Conservation (phyloP, 2,329 filamentous ascomycete species). For the Ophiocordyceps camponoti-floridani region DNA sequence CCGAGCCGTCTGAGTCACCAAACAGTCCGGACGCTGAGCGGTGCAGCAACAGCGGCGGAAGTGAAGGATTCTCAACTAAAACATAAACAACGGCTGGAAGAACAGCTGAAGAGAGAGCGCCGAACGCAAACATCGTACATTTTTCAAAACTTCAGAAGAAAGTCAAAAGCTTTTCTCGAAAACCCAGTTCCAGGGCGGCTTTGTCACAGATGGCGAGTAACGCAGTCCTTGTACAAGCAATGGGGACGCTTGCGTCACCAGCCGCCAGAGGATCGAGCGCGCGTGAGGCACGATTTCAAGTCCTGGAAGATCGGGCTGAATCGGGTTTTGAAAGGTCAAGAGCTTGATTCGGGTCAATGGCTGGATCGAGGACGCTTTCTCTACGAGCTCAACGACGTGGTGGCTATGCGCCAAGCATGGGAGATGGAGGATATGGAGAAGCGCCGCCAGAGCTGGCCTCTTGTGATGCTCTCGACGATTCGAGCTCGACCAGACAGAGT, state of each 20-base stretch:
- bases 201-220: neutral
- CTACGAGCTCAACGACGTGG: neutral
- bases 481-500: constrained; percentile 13
- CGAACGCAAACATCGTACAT: neutral
- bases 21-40: neutral
- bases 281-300: constrained; percentile 8
- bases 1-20: neutral
- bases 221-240: constrained; percentile 7
- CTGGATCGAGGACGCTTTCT: neutral
- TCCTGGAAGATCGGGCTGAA: constrained; percentile 12
- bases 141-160: neutral
- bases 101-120: neutral
- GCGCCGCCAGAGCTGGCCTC: constrained; percentile 13
- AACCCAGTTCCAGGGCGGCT: neutral
- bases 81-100: neutral
- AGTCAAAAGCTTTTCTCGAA: neutral
- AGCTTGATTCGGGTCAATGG: neutral
- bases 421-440: constrained; percentile 2
- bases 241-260: constrained; percentile 16
- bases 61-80: neutral
- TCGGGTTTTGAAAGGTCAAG: constrained; percentile 5
- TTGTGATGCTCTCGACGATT: constrained; percentile 18
- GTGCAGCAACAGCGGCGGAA: neutral
- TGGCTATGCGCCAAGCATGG: neutral
- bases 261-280: constrained; percentile 6